A percentile compares a stretch with the other conserved stretches of the same genome.
phyloP scores from a whole-genome alignment of 148 eudicot genomes.

The Tetragonia tetragonoides region DNA sequence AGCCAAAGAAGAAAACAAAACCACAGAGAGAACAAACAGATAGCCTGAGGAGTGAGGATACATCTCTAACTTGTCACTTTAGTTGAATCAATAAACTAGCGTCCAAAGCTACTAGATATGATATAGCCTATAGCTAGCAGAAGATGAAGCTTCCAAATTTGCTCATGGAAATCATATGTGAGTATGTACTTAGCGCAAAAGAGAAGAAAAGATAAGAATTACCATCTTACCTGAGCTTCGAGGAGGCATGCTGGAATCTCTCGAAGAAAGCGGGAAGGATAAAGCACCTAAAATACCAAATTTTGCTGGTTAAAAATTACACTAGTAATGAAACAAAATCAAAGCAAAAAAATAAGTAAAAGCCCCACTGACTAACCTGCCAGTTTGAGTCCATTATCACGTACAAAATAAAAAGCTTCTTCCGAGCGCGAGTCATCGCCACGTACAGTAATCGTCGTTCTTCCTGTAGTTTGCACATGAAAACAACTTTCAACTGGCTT shows the following conservation, averaged over 20 bases:
- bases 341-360: conserved; percentile 12
- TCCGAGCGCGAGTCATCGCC: conserved; percentile 97
- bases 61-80: no score
- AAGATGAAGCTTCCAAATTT: background rate
- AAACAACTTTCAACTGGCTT: background rate
- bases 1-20: no score
- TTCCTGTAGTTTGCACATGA: conserved; percentile 45
- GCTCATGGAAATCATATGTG: background rate
- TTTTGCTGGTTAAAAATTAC: background rate
- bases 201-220: background rate
- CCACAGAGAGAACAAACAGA: no score
- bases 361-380: conserved; percentile 54
- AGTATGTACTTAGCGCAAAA: background rate
- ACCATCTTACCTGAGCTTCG: conserved; percentile 54
- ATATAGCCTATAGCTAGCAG: background rate
- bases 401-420: conserved; percentile 71
- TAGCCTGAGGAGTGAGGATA: no score
- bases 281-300: conserved; percentile 61
- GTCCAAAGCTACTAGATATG: background rate
- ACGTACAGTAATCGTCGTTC: conserved; percentile 88
- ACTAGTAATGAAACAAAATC: background rate
- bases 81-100: background rate
- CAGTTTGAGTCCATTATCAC: conserved; percentile 80
- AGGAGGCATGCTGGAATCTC: conserved; percentile 74
- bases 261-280: conserved; percentile 85